Conservation (phyloP, 2,329 filamentous ascomycete species). For the Pseudogymnoascus sp. region DNA sequence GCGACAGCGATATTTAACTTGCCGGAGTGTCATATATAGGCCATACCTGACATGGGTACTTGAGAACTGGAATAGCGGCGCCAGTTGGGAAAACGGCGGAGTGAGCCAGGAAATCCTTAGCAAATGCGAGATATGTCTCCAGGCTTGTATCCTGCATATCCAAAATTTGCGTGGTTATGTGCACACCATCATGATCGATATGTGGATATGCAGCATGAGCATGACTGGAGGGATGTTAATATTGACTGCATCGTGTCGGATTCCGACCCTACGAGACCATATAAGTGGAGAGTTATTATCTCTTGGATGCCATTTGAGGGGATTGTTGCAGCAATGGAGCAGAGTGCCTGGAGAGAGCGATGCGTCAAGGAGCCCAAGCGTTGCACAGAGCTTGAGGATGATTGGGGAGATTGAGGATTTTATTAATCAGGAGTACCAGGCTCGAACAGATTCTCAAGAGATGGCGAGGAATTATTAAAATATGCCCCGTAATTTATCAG, state of each 20-base stretch:
- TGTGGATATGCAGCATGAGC: constrained; percentile 45
- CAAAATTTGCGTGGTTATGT: constrained; percentile 39
- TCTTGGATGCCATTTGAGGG: constrained; percentile 35
- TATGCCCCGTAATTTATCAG: background rate
- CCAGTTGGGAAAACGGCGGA: constrained; percentile 3
- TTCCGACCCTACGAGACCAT: constrained; percentile 31
- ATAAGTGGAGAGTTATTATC: constrained; percentile 32
- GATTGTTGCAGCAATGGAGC: constrained; percentile 36
- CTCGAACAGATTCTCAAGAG: background rate
- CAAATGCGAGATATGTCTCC: constrained; percentile 38
- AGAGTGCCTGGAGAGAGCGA: constrained; percentile 29
- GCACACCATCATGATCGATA: constrained; percentile 44
- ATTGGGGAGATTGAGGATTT: constrained; percentile 37
- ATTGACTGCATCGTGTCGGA: constrained; percentile 36
- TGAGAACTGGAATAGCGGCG: background rate
- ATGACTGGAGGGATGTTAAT: constrained; percentile 44
- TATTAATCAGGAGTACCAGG: constrained; percentile 30
- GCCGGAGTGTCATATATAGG: constrained; percentile 43
- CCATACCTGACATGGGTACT: constrained; percentile 44
- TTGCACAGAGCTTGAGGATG: constrained; percentile 38
- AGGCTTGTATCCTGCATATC: constrained; percentile 41
- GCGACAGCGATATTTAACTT: constrained; percentile 42
- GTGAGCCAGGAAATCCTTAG: constrained; percentile 29
- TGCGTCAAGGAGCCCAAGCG: constrained; percentile 33
- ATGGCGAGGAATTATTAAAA: background rate